Evolutionary conservation across 768 basidiomycete species (phyloP).

Genomic region (Suillus lakei): DNA sequence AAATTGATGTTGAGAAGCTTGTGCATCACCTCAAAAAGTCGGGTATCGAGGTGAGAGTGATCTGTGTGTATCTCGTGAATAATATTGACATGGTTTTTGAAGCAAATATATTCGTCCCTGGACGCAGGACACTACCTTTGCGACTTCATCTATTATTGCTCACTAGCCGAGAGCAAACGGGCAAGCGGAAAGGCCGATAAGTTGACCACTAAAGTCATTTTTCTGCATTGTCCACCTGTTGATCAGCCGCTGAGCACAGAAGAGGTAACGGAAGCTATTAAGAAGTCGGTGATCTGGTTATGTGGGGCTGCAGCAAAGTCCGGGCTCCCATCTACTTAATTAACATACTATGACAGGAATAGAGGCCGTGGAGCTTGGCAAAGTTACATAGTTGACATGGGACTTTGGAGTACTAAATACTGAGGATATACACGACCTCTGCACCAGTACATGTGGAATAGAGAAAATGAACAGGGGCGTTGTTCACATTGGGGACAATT

Average conservation of each 20-base stretch:
- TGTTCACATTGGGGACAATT: neutral
- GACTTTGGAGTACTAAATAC: constrained; percentile 15
- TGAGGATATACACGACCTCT: constrained; percentile 8
- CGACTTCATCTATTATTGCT: constrained; percentile 80
- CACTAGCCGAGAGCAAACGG: constrained; percentile 69
- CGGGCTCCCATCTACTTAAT: neutral
- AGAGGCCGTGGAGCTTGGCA: neutral
- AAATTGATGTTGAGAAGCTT: constrained; percentile 40
- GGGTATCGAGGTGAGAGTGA: constrained; percentile 35
- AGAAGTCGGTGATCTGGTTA: constrained; percentile 65
- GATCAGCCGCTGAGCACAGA: constrained; percentile 65
- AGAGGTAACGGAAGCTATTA: constrained; percentile 70
- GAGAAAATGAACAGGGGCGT: neutral
- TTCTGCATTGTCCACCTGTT: constrained; percentile 74
- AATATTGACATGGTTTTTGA: constrained; percentile 12
- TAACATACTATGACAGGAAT: neutral
- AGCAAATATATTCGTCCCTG: constrained; percentile 75
- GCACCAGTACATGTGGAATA: neutral
- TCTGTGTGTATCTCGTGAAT: constrained; percentile 8
- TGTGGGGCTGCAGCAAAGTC: constrained; percentile 31
- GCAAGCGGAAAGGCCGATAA: constrained; percentile 34
- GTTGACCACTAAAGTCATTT: constrained; percentile 52
- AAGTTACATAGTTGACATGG: constrained; percentile 10
- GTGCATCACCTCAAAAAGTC: constrained; percentile 39
- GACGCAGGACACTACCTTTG: constrained; percentile 79